Percentiles rank a stretch among this genome's conserved stretches.
Evolutionary conservation across 495 filamentous ascomycete species (phyloP).

Genomic region (Penicillium dipodomyicola): DNA sequence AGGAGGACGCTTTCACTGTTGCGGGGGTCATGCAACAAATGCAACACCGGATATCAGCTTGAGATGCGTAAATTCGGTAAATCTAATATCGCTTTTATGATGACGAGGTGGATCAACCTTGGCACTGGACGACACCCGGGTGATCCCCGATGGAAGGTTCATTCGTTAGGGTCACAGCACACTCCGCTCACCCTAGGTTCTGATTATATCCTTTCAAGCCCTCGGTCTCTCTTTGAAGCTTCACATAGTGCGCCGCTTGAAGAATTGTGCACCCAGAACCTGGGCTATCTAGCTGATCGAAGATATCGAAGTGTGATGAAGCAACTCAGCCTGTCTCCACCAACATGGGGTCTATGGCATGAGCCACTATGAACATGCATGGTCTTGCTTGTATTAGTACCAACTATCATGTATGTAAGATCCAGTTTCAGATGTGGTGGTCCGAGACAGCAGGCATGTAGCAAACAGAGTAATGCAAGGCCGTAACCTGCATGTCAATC

Average conservation of each 20-base stretch:
- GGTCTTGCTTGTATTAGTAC: not conserved
- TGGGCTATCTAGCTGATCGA: not conserved
- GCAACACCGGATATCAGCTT: no score
- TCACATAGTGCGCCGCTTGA: no score
- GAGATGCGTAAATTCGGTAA: no score
- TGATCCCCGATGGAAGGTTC: no score
- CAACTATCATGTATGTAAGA: not conserved
- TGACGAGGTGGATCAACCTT: no score
- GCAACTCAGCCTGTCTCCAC: not conserved
- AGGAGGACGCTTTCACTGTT: no score
- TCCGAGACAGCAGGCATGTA: not conserved
- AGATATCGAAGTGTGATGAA: not conserved
- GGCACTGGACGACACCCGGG: no score
- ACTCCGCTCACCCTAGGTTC: no score
- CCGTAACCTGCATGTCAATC: not conserved
- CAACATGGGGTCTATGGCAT: not conserved
- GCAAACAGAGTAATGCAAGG: not conserved
- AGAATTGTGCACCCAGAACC: not conserved
- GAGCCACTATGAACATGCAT: not conserved
- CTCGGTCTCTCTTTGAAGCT: no score
- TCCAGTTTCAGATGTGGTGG: not conserved
- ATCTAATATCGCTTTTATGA: no score
- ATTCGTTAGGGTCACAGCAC: not conserved
- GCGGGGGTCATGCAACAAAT: no score
- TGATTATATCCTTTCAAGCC: no score